A percentile compares a stretch with the other conserved stretches of the same genome.
Evolutionary conservation across 257 asterid species (phyloP).

Genomic region (Solanum arcanum): DNA sequence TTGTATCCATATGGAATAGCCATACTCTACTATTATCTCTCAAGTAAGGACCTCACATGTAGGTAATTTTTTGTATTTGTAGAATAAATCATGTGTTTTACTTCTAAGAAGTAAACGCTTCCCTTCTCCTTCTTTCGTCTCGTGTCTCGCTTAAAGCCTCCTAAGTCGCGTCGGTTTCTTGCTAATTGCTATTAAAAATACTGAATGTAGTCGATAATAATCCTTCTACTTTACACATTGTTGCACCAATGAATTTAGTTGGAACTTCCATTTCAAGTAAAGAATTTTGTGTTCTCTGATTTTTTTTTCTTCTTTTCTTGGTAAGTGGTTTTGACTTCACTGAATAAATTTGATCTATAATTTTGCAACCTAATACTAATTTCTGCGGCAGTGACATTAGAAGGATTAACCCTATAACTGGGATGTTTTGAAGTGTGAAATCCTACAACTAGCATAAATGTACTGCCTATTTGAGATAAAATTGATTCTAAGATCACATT

Average conservation of each 20-base stretch:
- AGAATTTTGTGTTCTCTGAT: neutral
- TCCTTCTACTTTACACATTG: neutral
- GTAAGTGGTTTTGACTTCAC: neutral
- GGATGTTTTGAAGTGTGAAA: neutral
- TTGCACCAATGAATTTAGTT: neutral
- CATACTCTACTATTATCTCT: neutral
- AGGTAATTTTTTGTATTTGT: neutral
- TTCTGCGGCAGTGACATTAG: neutral
- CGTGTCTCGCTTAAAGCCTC: neutral
- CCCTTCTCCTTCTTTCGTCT: neutral
- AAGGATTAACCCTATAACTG: neutral
- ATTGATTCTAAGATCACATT: neutral
- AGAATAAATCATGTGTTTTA: neutral
- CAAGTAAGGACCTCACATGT: neutral
- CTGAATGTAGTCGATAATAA: neutral
- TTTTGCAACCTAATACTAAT: neutral
- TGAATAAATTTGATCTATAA: neutral
- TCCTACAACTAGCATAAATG: neutral
- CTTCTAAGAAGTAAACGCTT: neutral
- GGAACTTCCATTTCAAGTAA: neutral
- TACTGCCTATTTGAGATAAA: neutral
- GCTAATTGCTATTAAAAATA: neutral
- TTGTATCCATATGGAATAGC: neutral
- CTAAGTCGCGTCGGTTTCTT: neutral
- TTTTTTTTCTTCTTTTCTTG: neutral